phyloP scores from a whole-genome alignment of 805 yeast genomes.

The Saturnispora bothae region DNA sequence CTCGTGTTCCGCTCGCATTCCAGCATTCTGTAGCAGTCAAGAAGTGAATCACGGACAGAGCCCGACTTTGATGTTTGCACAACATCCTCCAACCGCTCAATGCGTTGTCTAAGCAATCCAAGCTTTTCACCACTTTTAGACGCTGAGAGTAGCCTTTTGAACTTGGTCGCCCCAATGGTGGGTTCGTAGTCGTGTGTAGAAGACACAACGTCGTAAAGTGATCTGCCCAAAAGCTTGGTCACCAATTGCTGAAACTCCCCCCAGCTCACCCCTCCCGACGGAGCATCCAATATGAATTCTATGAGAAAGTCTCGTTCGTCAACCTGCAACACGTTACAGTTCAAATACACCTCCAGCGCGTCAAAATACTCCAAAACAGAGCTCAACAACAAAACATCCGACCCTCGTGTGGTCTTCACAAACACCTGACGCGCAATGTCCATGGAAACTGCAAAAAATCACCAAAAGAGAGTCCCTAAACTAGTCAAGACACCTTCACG shows the following conservation, averaged over 20 bases:
- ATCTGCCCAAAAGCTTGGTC: background rate
- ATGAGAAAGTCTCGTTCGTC: conserved; percentile 4
- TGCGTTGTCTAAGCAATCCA: background rate
- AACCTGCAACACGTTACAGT: background rate
- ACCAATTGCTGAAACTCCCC: background rate
- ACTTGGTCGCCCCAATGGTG: conserved; percentile 1
- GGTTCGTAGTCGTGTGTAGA: background rate
- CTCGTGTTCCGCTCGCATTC: background rate
- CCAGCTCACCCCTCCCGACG: background rate
- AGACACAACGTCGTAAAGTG: background rate
- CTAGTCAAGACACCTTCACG: no score
- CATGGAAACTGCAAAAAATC: no score
- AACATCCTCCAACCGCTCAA: background rate
- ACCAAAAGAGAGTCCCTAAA: no score
- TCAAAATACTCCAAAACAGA: conserved; percentile 1
- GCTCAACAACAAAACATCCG: background rate
- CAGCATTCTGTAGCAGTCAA: conserved; percentile 4
- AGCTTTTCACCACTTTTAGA: background rate
- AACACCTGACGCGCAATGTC: background rate
- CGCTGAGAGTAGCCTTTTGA: background rate
- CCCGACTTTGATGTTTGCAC: background rate
- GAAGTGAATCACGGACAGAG: conserved; percentile 3
- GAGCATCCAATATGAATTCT: conserved; percentile 5
- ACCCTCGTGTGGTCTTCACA: background rate
- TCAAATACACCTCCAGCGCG: conserved; percentile 1